Evolutionary conservation across 768 basidiomycete species (phyloP), one percentile per base, ranked within the genome.

Genomic region (Austroboletus festivus): DNA sequence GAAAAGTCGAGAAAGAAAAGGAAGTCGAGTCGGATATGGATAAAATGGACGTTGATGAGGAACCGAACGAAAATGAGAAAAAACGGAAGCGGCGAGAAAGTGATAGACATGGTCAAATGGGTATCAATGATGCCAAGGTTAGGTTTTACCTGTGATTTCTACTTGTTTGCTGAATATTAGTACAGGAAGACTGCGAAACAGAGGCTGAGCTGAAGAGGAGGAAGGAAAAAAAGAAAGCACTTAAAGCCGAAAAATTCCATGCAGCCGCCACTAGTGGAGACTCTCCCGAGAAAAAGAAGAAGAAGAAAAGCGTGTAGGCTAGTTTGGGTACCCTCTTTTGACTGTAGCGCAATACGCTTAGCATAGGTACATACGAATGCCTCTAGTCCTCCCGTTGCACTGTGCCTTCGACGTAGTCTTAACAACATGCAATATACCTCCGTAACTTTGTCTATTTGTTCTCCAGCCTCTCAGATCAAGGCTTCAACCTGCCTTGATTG

Each of bases 181-280:
- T 47, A 35, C 42, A 81, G 60, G 69, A 66, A 54, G 55, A 58
- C 60, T 80, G 74, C 42, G 89, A 93, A 72, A 88, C 88, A 23
- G 86, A 89, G 68, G 87, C 85, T 52, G 88, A 93, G 67, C 79
- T 81, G 50, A 93, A 91, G 69, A 87, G 84, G 30, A 77, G 81
- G 53, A 93, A 94, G 67, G 88, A 84, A 24, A 77, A 74, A 62
- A 90, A 83, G 69, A 84, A 84, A 71, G 86, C 85, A 2, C 74
- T 74, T 56, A 89, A 89, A 64, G 89, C 85, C 15, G 85, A 85
- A 62, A 91, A 91, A 33, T 75, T 77, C 19, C 76, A 74, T 37
- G 72, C 61, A 13, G 71, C 67, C 3, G 75, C 73, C 13, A 4
- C 28, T 10, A 70, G 71, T 16, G 74, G 71, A 10, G 73, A 72